Base-by-base conservation (phyloP, 2,329 filamentous ascomycete species). In the Aspergillus aculeatus region DNA sequence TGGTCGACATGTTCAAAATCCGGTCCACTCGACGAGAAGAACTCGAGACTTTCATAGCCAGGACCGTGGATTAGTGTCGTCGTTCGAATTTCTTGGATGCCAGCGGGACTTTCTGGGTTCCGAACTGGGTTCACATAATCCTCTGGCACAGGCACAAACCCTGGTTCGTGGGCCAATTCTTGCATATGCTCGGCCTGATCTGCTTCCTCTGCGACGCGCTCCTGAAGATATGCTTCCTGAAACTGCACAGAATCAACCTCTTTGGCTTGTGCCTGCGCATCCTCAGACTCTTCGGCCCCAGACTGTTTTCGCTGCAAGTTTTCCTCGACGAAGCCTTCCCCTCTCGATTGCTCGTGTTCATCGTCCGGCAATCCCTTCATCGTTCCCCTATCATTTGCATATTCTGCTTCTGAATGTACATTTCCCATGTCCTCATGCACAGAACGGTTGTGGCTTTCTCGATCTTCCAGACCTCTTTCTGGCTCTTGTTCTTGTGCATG, bases 11-110 rank as follows among this genome's bases (percentile, higher is more conserved):
- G 61, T 23, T 52, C 58, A 10, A 57, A 53, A n/a, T 59, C 48
- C 19, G 60, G 58, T 24, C 64, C 61, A 5, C 54, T 54, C 11
- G 63, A 59, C 5, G 65, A 62, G 9, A 64, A 57, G 10, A 66
- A 61, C 31, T 62, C 61, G 19, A 52, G 32, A 44, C 62, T 65
- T n/a, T 67, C 61, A n/a, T 62, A 53, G n/a, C 62, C 56, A 55
- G 51, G 49, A 6, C 61, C 64, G 47, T 62, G 56, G 14, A 50
- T 19, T 29, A 47, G n/a, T 2, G 35, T 11, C 9, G 29, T 19
- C 11, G 48, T 14, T 23, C 59, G 56, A 5, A 50, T 48, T 41
- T 58, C 57, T 26, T 57, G n/a, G 5, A 19, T 44, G 16, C 38
- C 38, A 19, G 14, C 14, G 16, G 38, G 32, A 35, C 12, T 29